A percentile compares a stretch with the other conserved stretches of the same genome.
phyloP scores from a whole-genome alignment of 2,329 filamentous ascomycete genomes.

The Colletotrichum tropicale region DNA sequence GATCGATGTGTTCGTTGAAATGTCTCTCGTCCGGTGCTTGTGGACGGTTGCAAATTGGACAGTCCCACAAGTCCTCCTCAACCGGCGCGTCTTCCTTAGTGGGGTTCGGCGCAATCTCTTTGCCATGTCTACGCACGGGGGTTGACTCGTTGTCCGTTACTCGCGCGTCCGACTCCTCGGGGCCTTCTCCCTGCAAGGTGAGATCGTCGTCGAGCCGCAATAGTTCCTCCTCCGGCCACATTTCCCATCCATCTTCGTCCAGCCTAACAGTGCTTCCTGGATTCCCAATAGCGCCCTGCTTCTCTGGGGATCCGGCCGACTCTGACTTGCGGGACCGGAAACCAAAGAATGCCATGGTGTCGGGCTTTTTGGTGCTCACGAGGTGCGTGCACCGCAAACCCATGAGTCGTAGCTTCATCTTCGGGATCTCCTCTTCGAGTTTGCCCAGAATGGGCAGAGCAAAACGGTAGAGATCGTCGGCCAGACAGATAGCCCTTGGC shows the following conservation, averaged over 20 bases:
- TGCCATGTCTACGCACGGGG: slow-evolving; percentile 46
- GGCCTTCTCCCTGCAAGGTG: background rate
- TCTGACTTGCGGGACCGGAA: slow-evolving; percentile 42
- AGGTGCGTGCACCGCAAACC: slow-evolving; percentile 88
- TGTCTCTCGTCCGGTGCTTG: slow-evolving; percentile 75
- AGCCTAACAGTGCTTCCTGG: slow-evolving; percentile 35
- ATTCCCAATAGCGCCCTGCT: slow-evolving; percentile 29
- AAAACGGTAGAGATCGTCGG: slow-evolving; percentile 84
- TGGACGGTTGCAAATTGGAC: slow-evolving; percentile 83
- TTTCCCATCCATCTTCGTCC: slow-evolving; percentile 64
- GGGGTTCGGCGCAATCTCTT: slow-evolving; percentile 55
- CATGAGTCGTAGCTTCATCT: slow-evolving; percentile 82
- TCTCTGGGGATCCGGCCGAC: slow-evolving; percentile 18
- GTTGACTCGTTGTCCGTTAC: slow-evolving; percentile 56
- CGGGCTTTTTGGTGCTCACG: slow-evolving; percentile 81
- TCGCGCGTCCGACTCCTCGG: slow-evolving; percentile 61
- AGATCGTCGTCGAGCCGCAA: slow-evolving; percentile 23
- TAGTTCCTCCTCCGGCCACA: slow-evolving; percentile 71
- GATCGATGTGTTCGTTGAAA: slow-evolving; percentile 93
- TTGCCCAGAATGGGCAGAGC: slow-evolving; percentile 83
- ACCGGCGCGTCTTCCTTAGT: slow-evolving; percentile 32
- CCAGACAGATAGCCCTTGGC: slow-evolving; percentile 72
- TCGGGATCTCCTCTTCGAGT: slow-evolving; percentile 81
- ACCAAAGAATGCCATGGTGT: slow-evolving; percentile 81
- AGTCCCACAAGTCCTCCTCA: slow-evolving; percentile 73